These are phyloP conservation scores for Fomitopsis serialis DNA, from an alignment of 768 basidiomycete species.

Conservation along the genomic window DNA sequence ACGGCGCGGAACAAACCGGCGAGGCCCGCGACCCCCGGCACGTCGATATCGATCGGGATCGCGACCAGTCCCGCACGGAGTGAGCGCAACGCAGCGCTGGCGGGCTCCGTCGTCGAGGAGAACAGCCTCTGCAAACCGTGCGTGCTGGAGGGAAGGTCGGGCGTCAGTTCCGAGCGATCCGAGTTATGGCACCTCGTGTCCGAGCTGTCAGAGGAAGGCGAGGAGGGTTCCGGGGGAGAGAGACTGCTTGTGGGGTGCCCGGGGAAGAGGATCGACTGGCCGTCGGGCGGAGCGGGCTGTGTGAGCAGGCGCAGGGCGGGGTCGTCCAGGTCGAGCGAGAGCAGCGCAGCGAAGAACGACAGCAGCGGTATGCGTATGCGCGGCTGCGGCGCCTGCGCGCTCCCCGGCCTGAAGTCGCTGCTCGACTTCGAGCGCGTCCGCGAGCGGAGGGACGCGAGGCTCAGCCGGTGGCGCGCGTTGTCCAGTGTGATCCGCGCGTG, in stretches of 20 bases:
- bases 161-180: background rate
- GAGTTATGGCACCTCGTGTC: background rate
- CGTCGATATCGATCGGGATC: conserved; percentile 3
- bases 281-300: conserved; percentile 19
- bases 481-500: background rate
- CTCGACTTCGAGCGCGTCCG: conserved; percentile 8
- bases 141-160: background rate
- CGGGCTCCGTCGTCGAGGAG: conserved; percentile 11
- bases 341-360: conserved; percentile 30
- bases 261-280: conserved; percentile 29
- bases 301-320: conserved; percentile 32
- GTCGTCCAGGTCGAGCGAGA: conserved; percentile 34
- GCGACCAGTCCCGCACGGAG: conserved; percentile 13
- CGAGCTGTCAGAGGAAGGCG: background rate
- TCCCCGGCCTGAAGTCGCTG: conserved; percentile 1
- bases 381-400: conserved; percentile 19
- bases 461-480: background rate
- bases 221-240: background rate
- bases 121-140: conserved; percentile 14
- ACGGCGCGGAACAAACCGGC: conserved; percentile 14
- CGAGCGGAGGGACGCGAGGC: conserved; percentile 7
- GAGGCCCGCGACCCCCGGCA: conserved; percentile 7
- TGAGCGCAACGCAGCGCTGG: conserved; percentile 11
- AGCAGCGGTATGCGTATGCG: conserved; percentile 32
- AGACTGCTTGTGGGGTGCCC: conserved; percentile 16